Evolutionary conservation across 495 filamentous ascomycete genomes (phyloP).

Genomic region (Ascobolus immersus): DNA sequence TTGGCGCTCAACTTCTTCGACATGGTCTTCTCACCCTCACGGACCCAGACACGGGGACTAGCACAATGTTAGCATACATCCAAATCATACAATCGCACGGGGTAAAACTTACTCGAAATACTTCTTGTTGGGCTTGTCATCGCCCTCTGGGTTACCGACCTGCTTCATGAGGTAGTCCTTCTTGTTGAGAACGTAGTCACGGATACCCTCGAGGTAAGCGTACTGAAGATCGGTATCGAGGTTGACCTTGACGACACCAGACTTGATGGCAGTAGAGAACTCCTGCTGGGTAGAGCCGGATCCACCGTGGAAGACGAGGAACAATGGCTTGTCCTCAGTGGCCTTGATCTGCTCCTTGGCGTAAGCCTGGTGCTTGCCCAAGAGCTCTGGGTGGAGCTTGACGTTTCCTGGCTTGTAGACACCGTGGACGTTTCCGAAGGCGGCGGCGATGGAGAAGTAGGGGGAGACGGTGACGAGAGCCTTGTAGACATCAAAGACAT

Average conservation of each 20-base stretch:
- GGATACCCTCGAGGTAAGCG: constrained; percentile 70
- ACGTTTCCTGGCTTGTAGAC: constrained; percentile 99
- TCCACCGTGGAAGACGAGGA: constrained; percentile 98
- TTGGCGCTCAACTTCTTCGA: constrained; percentile 49
- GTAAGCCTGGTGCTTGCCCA: constrained; percentile 79
- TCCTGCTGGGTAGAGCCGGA: constrained; percentile 74
- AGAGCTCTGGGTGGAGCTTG: constrained; percentile 75
- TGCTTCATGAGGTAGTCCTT: constrained; percentile 71
- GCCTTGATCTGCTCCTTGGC: constrained; percentile 47
- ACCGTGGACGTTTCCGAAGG: constrained; percentile 96
- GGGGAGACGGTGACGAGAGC: constrained; percentile 55
- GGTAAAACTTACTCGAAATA: constrained; percentile 41
- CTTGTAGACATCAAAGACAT: constrained; percentile 72
- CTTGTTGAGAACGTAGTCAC: constrained; percentile 80
- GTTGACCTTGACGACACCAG: constrained; percentile 97
- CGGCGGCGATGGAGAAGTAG: constrained; percentile 94
- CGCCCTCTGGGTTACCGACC: constrained; percentile 86
- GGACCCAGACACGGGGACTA: constrained; percentile 43
- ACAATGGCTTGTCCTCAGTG: constrained; percentile 66
- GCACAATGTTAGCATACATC: constrained; percentile 1
- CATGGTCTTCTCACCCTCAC: constrained; percentile 97
- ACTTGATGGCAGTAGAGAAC: constrained; percentile 59
- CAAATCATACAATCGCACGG: constrained; percentile 6
- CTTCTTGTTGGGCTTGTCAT: constrained; percentile 98
- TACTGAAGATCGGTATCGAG: constrained; percentile 75